A percentile compares a stretch with the other conserved stretches of the same genome.
Conservation (phyloP, 495 filamentous ascomycete species). For the Aspergillus taichungensis region DNA sequence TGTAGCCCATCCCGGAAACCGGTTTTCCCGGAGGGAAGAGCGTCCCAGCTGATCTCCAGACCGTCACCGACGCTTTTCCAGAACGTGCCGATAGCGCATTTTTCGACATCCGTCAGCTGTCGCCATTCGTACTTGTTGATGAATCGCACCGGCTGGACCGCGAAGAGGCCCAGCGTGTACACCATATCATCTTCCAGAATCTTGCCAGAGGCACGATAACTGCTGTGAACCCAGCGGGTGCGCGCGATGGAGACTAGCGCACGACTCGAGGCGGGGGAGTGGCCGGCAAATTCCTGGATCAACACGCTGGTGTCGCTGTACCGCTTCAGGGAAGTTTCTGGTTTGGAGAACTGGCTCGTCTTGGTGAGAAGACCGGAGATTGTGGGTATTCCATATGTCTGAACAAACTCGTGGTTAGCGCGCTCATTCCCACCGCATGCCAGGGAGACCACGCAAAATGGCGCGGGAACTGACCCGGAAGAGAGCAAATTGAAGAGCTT, state of each 20-base stretch:
- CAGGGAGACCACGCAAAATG: too few species aligned
- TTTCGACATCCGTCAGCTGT: slow-evolving; percentile 49
- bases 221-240: slow-evolving; percentile 57
- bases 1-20: slow-evolving; percentile 54
- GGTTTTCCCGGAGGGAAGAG: slow-evolving; percentile 24
- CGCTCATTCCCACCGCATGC: too few species aligned
- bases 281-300: slow-evolving; percentile 45
- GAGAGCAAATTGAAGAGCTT: slow-evolving; percentile 54
- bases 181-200: slow-evolving; percentile 59
- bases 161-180: slow-evolving; percentile 58
- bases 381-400: slow-evolving; percentile 60
- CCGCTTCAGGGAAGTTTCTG: slow-evolving; percentile 46
- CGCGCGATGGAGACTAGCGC: slow-evolving; percentile 46
- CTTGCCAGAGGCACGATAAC: slow-evolving; percentile 48
- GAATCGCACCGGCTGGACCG: slow-evolving; percentile 50
- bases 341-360: slow-evolving; percentile 49
- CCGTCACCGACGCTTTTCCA: slow-evolving; percentile 58
- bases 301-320: slow-evolving; percentile 55
- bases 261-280: slow-evolving; percentile 40
- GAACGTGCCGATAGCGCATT: slow-evolving; percentile 56
- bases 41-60: slow-evolving; percentile 48
- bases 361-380: slow-evolving; percentile 49
- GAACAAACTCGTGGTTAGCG: neutral
- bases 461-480: slow-evolving; percentile 39
- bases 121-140: slow-evolving; percentile 57